Evolutionary conservation across 768 basidiomycete species (phyloP), one percentile per base, ranked within the genome.

Genomic region (Rubroboletus pulcherrimus): DNA sequence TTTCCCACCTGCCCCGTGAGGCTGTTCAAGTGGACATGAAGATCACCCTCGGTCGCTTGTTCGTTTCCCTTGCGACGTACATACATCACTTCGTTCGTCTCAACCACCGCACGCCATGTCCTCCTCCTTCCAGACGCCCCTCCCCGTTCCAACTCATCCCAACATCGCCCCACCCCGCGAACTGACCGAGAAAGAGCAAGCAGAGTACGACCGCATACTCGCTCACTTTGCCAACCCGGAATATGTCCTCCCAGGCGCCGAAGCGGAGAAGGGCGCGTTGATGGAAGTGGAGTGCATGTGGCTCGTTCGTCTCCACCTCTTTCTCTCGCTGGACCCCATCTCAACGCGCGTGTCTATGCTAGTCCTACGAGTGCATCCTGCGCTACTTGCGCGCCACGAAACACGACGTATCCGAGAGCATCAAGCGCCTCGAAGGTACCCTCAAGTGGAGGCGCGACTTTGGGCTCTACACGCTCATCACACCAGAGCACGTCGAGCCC

Each of bases 371-470:
- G 59, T 90, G 88, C 69, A 68, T 92, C 39, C 74, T 88, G 41
- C 78, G 91, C 78, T 93, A 86, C 68, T 71, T 91, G 37, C 84
- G 91, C 41, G 92, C 92, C 3, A 77, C 82, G 0, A 93, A 92
- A 59, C 91, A 90, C 86, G 80, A 81, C 53, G 69, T 74, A 7
- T 65, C 75, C n/a, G 72, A 68, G 29, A 80, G 83, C 4, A 85
- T 91, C 52, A 74, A 78, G 37, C 78, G 91, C 14, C 69, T 92
- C 3, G 88, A 93, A 65, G 78, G 69, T 21, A 91, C 92, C 1
- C 74, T 90, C 33, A 81, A 77, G 57, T 94, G 93, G 93, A 75
- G 92, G 48, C 78, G 91, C 34, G 89, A 91, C 51, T 93, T 79
- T 67, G 87, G 88, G 12, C 60, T 93, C 17, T 84, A 90, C 59